Conservation (phyloP, 345 rosid species). For the Combretum micranthum region DNA sequence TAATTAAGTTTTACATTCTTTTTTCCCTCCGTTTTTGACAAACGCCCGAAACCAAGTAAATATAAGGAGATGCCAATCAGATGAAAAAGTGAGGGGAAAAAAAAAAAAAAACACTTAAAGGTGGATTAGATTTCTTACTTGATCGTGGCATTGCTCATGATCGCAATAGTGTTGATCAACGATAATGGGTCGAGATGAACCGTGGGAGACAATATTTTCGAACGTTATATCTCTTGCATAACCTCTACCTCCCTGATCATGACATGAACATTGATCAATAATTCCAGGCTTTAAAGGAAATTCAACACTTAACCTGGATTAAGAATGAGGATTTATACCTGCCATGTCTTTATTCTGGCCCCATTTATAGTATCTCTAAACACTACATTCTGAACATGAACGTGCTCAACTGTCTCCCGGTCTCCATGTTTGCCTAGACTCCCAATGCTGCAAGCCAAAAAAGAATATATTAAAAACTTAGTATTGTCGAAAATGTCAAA, state of each 20-base stretch:
- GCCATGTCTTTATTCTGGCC: slow-evolving; percentile 50
- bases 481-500: no score
- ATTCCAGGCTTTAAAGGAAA: not conserved
- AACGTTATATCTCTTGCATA: slow-evolving; percentile 31
- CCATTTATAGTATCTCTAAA: slow-evolving; percentile 35
- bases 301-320: not conserved
- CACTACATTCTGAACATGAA: slow-evolving; percentile 18
- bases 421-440: slow-evolving; percentile 33
- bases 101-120: no score
- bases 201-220: slow-evolving; percentile 16
- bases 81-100: no score
- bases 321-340: slow-evolving; percentile 13
- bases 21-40: no score
- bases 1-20: no score
- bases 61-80: no score
- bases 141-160: slow-evolving; percentile 28
- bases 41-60: no score
- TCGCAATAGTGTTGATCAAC: slow-evolving; percentile 51
- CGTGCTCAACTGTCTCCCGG: slow-evolving; percentile 23
- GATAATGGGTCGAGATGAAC: slow-evolving; percentile 32
- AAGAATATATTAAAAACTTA: not conserved
- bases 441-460: slow-evolving; percentile 25
- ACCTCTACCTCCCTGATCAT: slow-evolving; percentile 42
- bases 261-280: not conserved
- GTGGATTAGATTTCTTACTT: slow-evolving; percentile 26